A percentile compares a stretch with the other conserved stretches of the same genome.
These are phyloP conservation scores for Symbiodinium natans DNA, from an alignment of 73 alveolate species.

Conservation along the genomic window DNA sequence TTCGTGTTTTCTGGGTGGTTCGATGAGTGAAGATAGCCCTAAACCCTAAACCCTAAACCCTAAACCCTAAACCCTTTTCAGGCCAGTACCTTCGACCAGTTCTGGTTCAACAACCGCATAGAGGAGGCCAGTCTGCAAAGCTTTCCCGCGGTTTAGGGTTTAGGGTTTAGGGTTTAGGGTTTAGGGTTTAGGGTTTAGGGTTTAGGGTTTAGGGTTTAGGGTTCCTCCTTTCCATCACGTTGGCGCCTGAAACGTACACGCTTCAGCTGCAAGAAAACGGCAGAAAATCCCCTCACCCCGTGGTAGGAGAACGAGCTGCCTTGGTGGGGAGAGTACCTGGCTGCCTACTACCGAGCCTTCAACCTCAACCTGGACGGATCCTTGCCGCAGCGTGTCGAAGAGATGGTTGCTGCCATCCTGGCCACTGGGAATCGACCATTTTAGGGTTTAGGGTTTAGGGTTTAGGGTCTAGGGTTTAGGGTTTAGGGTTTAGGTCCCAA, in stretches of 20 bases:
- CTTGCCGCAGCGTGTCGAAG: constrained; percentile 14
- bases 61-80: not conserved
- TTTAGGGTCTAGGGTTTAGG: too few relatives aligned
- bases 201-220: too few relatives aligned
- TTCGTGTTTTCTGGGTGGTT: too few relatives aligned
- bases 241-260: too few relatives aligned
- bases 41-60: not conserved
- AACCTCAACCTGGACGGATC: constrained; percentile 43
- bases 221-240: too few relatives aligned
- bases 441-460: not conserved
- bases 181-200: too few relatives aligned
- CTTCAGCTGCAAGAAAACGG: too few relatives aligned
- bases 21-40: not conserved
- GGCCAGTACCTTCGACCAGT: not conserved
- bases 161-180: too few relatives aligned
- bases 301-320: too few relatives aligned
- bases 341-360: constrained; percentile 43
- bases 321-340: constrained; percentile 71
- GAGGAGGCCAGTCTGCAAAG: not conserved
- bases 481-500: too few relatives aligned
- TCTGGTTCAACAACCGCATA: not conserved
- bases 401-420: not conserved
- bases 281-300: too few relatives aligned
- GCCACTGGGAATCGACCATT: not conserved
- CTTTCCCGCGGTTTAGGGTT: not conserved